A percentile compares a stretch with the other conserved stretches of the same genome.
Evolutionary conservation across 805 yeast genomes (phyloP).

Genomic region (Teunomyces aglyptinius): DNA sequence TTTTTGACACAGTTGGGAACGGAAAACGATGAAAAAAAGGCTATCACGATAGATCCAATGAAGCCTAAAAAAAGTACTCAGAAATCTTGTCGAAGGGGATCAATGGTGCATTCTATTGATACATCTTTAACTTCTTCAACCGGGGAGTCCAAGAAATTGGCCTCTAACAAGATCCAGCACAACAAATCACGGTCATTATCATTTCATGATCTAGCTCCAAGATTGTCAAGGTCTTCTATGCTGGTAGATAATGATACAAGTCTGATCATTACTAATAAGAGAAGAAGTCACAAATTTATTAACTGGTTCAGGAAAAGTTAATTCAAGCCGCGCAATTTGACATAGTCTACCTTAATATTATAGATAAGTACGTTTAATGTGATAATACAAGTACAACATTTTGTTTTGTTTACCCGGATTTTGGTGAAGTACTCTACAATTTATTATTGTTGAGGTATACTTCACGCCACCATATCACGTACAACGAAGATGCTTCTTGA

Average conservation of each 20-base stretch:
- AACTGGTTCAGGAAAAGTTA: constrained; percentile 25
- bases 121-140: constrained; percentile 6
- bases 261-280: constrained; percentile 12
- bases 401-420: not conserved
- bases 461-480: too few relatives aligned
- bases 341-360: not conserved
- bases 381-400: not conserved
- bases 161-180: constrained; percentile 10
- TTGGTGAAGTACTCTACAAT: not conserved
- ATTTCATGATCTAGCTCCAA: constrained; percentile 19
- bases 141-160: not conserved
- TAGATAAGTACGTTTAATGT: constrained; percentile 1
- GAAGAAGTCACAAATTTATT: constrained; percentile 17
- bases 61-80: not conserved
- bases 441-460: too few relatives aligned
- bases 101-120: constrained; percentile 10
- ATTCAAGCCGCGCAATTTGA: not conserved
- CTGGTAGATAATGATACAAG: constrained; percentile 6
- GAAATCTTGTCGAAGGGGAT: constrained; percentile 4
- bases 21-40: not conserved
- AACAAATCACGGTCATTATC: constrained; percentile 23
- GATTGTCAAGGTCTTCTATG: constrained; percentile 10
- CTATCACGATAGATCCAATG: not conserved
- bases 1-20: not conserved
- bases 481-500: constrained; percentile 16